Percentiles rank a stretch among this genome's conserved stretches.
These are phyloP conservation scores for Suillus weaverae DNA, from an alignment of 768 basidiomycete species.

Conservation along the genomic window DNA sequence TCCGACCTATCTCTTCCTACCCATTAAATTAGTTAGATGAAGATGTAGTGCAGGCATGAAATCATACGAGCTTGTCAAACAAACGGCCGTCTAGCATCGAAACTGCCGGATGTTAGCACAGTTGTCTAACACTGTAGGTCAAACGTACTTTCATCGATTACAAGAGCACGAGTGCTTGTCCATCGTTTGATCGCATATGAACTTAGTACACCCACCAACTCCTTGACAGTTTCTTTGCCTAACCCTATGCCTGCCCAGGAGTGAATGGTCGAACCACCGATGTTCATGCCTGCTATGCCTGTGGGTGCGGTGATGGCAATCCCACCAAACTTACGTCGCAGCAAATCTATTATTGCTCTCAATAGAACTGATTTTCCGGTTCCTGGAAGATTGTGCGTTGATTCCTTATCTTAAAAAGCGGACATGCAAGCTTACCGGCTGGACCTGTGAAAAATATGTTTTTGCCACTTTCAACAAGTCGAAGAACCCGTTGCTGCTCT, in stretches of 20 bases:
- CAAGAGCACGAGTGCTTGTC: conserved; percentile 50
- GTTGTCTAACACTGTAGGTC: not conserved
- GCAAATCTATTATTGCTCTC: conserved; percentile 52
- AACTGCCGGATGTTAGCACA: conserved; percentile 39
- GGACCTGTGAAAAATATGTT: conserved; percentile 78
- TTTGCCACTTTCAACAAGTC: conserved; percentile 48
- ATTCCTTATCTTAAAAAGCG: conserved; percentile 1
- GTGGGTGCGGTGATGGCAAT: conserved; percentile 69
- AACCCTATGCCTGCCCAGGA: conserved; percentile 65
- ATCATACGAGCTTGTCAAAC: conserved; percentile 68
- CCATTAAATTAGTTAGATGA: not conserved
- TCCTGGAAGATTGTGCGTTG: conserved; percentile 29
- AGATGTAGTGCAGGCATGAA: conserved; percentile 32
- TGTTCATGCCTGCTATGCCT: conserved; percentile 67
- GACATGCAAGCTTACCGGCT: conserved; percentile 47
- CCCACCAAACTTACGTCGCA: conserved; percentile 31
- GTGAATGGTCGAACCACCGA: conserved; percentile 68
- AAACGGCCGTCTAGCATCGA: conserved; percentile 74
- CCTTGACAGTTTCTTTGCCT: conserved; percentile 48
- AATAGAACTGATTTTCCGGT: conserved; percentile 76
- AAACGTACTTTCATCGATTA: conserved; percentile 73
- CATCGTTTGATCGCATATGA: conserved; percentile 43
- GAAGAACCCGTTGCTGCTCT: conserved; percentile 44
- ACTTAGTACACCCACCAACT: conserved; percentile 39
- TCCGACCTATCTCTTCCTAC: conserved; percentile 40